Conservation (phyloP, 1,284 basidiomycete genomes). For the Fomitopsis schrenkii region DNA sequence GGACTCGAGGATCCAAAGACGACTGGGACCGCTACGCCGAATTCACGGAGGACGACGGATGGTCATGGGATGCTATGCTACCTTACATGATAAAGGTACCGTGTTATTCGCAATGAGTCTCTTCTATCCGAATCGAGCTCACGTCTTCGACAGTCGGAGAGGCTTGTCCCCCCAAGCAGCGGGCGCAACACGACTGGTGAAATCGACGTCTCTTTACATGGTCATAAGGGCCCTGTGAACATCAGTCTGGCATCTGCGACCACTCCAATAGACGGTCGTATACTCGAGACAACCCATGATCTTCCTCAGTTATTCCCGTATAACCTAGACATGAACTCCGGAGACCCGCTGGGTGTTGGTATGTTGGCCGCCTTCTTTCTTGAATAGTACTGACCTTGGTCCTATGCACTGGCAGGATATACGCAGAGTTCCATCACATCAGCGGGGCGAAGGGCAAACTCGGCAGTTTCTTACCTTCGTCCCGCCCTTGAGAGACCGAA, state of each 20-base stretch:
- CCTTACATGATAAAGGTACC: constrained; percentile 19
- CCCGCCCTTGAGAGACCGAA: constrained; percentile 30
- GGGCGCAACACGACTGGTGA: constrained; percentile 6
- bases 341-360: constrained; percentile 35
- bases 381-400: background rate
- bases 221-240: constrained; percentile 24
- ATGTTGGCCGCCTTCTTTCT: background rate
- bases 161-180: constrained; percentile 9
- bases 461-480: constrained; percentile 26
- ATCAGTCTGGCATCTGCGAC: constrained; percentile 31
- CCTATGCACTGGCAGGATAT: constrained; percentile 24
- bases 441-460: constrained; percentile 28
- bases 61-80: constrained; percentile 26
- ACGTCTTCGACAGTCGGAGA: background rate
- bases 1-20: constrained; percentile 35
- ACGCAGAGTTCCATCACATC: constrained; percentile 11
- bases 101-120: background rate
- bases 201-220: constrained; percentile 10
- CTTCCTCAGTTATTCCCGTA: constrained; percentile 32
- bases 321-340: constrained; percentile 35
- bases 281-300: constrained; percentile 29
- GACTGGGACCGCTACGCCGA: constrained; percentile 27
- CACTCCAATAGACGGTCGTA: constrained; percentile 27
- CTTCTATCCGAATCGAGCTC: background rate
- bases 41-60: constrained; percentile 26